Evolutionary conservation across 2,329 filamentous ascomycete species (phyloP), one percentile per base, ranked within the genome.

Genomic region (Dothistroma pini): DNA sequence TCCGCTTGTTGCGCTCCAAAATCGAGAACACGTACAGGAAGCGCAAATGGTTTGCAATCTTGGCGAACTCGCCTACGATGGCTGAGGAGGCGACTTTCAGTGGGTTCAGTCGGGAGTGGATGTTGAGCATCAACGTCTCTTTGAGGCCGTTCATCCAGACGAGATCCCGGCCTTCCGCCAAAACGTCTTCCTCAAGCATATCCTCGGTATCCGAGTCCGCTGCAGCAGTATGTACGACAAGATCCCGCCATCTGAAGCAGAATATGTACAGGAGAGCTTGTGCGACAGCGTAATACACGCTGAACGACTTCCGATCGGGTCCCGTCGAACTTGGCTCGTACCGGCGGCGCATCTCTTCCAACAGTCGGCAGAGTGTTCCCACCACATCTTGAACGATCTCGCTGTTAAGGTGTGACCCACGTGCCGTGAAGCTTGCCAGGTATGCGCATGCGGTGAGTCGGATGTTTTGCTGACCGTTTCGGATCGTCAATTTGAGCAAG

Each of bases 201-300:
- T 86, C 82, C 1, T 84, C 61, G 16, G 63, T 63, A 53, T 69
- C 68, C 1, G 63, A 58, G 22, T 70, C 65, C 3, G 66, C 64
- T 10, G 54, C 80, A 3, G 83, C 84, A 1, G 84, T 66, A 11
- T 75, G 83, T 21, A 84, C 80, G 59, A 91, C 89, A 52, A 99
- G 81, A 71, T 97, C 93, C 63, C 91, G 89, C 95, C 95, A 99
- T 58, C 95, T 88, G 81, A 99, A 99, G 80, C 95, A 99, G 77
- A 96, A 97, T 61, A 96, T 93, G 78, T 97, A 97, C 25, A 97
- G 84, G 2, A 96, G 81, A 1, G 92, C 92, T 75, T 97, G 93
- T n/a, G 89, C 86, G 53, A 92, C 86, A 19, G 90, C 87, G 75
- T 97, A 97, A 76, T 96, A 96, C 14, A 89, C 86, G 53, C 87